phyloP scores from a whole-genome alignment of 2,329 filamentous ascomycete genomes.

The Helotiales sp. region DNA sequence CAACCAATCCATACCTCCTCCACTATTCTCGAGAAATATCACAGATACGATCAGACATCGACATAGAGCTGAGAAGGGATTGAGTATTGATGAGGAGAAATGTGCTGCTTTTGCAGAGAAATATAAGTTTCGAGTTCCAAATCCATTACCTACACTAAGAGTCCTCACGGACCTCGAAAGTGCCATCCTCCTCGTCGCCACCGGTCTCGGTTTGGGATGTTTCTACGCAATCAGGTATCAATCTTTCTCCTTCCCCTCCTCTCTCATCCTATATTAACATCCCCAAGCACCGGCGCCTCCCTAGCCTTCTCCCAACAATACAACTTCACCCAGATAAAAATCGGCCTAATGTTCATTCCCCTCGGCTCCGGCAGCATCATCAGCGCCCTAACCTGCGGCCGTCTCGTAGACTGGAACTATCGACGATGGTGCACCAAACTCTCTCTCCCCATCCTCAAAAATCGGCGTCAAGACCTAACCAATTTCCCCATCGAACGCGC shows the following conservation, averaged over 20 bases:
- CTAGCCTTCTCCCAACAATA: constrained; percentile 38
- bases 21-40: constrained; percentile 53
- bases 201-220: constrained; percentile 52
- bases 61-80: constrained; percentile 13
- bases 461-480: constrained; percentile 49
- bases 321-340: constrained; percentile 38
- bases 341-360: constrained; percentile 22
- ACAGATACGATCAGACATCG: constrained; percentile 41
- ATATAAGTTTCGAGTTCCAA: constrained; percentile 34
- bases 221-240: constrained; percentile 47
- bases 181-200: constrained; percentile 47
- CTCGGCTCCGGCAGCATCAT: constrained; percentile 10
- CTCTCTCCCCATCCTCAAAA: constrained; percentile 53
- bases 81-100: constrained; percentile 17
- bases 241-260: neutral
- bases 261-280: neutral
- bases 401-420: constrained; percentile 62
- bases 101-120: constrained; percentile 35
- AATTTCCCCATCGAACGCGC: constrained; percentile 53
- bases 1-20: constrained; percentile 50
- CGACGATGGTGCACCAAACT: constrained; percentile 55
- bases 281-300: constrained; percentile 9
- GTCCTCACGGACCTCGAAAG: constrained; percentile 45
- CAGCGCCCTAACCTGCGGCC: constrained; percentile 32
- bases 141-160: constrained; percentile 42